Evolutionary conservation across 2,329 filamentous ascomycete species (phyloP), one percentile per base, ranked within the genome.

Genomic region (Arachnopeziza araneosa): DNA sequence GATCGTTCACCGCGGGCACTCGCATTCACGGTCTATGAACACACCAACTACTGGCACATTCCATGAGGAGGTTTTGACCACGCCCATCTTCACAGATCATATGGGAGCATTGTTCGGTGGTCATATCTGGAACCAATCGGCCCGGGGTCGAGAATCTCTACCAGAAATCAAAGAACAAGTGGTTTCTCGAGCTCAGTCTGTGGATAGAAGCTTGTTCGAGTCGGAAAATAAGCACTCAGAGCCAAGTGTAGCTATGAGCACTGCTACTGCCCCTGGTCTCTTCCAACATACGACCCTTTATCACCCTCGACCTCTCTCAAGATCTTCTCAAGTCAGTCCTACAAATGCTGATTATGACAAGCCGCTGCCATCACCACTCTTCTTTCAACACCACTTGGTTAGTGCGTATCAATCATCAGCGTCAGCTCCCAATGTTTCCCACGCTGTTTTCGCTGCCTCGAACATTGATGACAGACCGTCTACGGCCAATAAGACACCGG

Each of bases 211-310:
- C 65, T 83, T 75, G 2, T 86, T 88, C 56, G 77, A 78, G 23
- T 84, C 78, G 56, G 75, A 79, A 10, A 86, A 90, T 69, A 85
- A 87, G 65, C 86, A 88, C 61, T 82, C 82, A 1, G 80, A 81
- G 50, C 79, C 89, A 1, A 85, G 83, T 64, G 79, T 91, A 1
- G 83, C 83, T 3, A 68, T 91, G 24, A 89, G 81, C 70, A 83
- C 80, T 3, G 79, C 85, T 1, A 76, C 81, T 23, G 88, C 82
- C 1, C 80, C 86, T 2, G 89, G 88, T 60, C 85, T 59, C 10
- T 66, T 71, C 26, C 65, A 69, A 30, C 65, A 66, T 51, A 54
- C 63, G 9, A 51, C 60, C 7, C 48, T 63, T 2, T 54, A 61
- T 22, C 57, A 64, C 49, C 60, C 64, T 26, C 63, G 61, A 21